Base-by-base conservation (phyloP, 768 basidiomycete species). In the Hemileccinum impolitum region DNA sequence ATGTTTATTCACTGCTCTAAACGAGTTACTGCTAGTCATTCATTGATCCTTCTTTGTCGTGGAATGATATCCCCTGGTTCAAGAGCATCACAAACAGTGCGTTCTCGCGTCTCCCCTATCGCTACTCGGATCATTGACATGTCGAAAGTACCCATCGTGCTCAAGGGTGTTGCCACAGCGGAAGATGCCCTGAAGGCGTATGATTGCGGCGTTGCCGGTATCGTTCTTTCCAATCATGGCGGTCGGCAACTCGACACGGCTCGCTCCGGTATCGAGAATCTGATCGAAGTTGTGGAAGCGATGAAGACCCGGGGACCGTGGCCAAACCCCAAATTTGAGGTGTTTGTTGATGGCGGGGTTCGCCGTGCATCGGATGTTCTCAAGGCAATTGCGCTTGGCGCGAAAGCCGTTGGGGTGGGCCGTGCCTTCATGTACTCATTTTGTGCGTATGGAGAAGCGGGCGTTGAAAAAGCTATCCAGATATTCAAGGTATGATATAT, bases 261-360 rank as follows among this genome's bases (percentile, higher is more conserved):
- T 8, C 85, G 85, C 3, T 92, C 90, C 9, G 90, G 90, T 9
- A 76, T 94, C 48, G 91, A 94, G 66, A 75, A 92, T 18, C 76
- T 94, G 19, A 84, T 85, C 4, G 88, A 90, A 64, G 89, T 94
- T 17, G 84, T 89, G 18, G 71, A 70, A 38, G 80, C 85, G 39
- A 75, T 96, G 21, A 80, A 80, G 50, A 51, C 77, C 81, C 25
- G 82, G 84, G 6, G 69, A 86, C 73, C 76, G 11, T 88, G 89
- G 70, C 86, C 89, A 2, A 88, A 89, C 51, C 76, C 79, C 35
- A 79, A 75, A 49, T 89, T 97, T 70, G 82, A 91, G 61, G 72
- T 96, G 19, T 90, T 87, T 57, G 80, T 92, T n/a, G 95, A 97
- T 60, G 94, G 94, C 13, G 94, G 95, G 50, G 89, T 96, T 8